A percentile compares a stretch with the other conserved stretches of the same genome.
Evolutionary conservation across 177 flowering plant species (phyloP).

Genomic region (Vitis hybrid): DNA sequence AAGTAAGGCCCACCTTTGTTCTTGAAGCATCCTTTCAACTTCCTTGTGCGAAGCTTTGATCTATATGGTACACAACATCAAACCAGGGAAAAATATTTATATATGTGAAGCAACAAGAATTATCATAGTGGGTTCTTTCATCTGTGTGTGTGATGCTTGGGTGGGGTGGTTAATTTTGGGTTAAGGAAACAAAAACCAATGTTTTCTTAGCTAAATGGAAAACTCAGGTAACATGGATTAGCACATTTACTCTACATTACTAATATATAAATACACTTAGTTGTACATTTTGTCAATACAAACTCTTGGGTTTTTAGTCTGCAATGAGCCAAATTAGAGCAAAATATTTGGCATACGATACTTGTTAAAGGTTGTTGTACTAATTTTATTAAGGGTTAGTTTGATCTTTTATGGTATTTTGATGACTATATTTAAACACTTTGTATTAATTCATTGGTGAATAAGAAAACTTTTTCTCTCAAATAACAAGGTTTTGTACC

Average conservation of each 20-base stretch:
- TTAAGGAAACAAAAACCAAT: neutral
- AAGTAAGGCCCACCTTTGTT: slow-evolving; percentile 57
- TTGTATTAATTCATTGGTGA: too few species aligned
- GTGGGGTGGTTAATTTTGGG: too few species aligned
- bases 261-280: neutral
- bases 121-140: neutral
- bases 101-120: neutral
- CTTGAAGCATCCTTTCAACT: slow-evolving; percentile 70
- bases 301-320: too few species aligned
- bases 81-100: neutral
- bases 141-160: neutral
- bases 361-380: too few species aligned
- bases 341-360: too few species aligned
- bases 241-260: neutral
- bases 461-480: too few species aligned
- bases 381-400: too few species aligned
- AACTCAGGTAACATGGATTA: neutral
- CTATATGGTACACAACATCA: slow-evolving; percentile 36
- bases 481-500: too few species aligned
- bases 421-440: too few species aligned
- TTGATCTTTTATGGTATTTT: too few species aligned
- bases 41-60: slow-evolving; percentile 81
- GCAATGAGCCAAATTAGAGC: too few species aligned
- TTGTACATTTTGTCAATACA: neutral
- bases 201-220: neutral